phyloP scores from a whole-genome alignment of 371 early-diverging fungal species.

The Rhizomucor miehei region DNA sequence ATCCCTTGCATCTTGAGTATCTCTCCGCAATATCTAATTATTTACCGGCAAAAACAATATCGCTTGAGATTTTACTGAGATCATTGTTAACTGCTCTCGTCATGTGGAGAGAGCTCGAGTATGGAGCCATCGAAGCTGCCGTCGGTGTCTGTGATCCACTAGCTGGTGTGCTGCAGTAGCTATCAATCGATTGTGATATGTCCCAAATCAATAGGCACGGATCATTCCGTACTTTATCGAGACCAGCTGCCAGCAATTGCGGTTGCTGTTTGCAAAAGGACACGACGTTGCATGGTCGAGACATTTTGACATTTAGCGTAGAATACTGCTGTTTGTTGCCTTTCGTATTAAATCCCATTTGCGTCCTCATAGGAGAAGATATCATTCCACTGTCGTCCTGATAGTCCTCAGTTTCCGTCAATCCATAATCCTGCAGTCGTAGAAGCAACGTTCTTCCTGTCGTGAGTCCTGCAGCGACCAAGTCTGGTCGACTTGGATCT shows the following conservation, averaged over 20 bases:
- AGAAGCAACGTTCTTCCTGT: constrained; percentile 67
- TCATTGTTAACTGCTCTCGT: constrained; percentile 3
- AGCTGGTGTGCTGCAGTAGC: constrained; percentile 25
- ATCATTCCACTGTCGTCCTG: neutral
- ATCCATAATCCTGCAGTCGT: constrained; percentile 49
- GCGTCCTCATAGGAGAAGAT: neutral
- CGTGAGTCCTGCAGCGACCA: constrained; percentile 70
- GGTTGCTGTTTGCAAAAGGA: constrained; percentile 65
- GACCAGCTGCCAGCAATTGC: constrained; percentile 62
- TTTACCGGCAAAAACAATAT: constrained; percentile 1
- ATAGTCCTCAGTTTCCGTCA: constrained; percentile 19
- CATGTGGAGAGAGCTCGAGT: neutral
- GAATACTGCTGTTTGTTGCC: constrained; percentile 27
- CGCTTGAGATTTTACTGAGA: neutral
- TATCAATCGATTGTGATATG: constrained; percentile 49
- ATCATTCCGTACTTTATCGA: constrained; percentile 77
- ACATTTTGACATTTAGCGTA: constrained; percentile 51
- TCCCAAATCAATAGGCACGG: constrained; percentile 78
- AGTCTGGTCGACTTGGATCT: constrained; percentile 58
- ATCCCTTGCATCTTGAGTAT: too few relatives aligned
- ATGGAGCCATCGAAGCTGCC: neutral
- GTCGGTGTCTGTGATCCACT: constrained; percentile 30
- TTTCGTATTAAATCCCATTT: too few relatives aligned
- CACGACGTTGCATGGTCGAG: constrained; percentile 73
- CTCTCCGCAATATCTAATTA: too few relatives aligned